Base-by-base conservation (phyloP, 176 grass and related monocot species). In the Puya raimondii region DNA sequence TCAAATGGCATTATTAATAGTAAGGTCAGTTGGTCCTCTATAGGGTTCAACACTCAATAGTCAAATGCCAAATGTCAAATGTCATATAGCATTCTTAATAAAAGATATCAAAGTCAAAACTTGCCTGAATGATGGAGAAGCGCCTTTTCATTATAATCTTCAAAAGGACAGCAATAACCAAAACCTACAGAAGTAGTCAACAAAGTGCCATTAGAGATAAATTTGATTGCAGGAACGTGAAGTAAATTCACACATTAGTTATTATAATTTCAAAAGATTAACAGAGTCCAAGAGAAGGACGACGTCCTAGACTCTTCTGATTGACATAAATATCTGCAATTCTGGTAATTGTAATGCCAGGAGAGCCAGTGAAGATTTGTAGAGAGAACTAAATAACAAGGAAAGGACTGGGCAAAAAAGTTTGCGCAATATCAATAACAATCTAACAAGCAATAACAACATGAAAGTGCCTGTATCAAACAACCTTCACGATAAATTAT, bases 111-210 rank as follows among this genome's bases (percentile, higher is more conserved):
- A 72, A 70, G 63, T 74, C 12, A 3, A 79, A 56, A 82, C 81
- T 85, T 86, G 48, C 92, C 88, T 96, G 92, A 74, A 96, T 84
- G 65, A 81, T 75, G 59, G 88, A 92, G 76, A 96, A 96, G 6
- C 79, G 88, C 74, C 92, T 84, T 84, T 73, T 89, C 84, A 96
- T 89, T 68, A 96, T 89, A 9, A 92, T 80, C 71, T 96, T 96
- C 72, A 96, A 78, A 75, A 96, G 88, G 67, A 96, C 69, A 50
- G 92, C 92, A 51, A 96, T 96, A 66, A 96, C 84, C 68, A 96
- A 83, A 87, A 96, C 92, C 92, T 96, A 82, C n/a, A 85, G 29
- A 77, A 74, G 63, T 52, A 51, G 67, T 48, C 66, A 66, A 33
- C 73, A 17, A 64, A 65, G 56, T 61, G 21, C 17, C 21, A 20